These are phyloP conservation scores for Uncinocarpus reesii DNA, from an alignment of 2,329 filamentous ascomycete genomes.

Conservation along the genomic window DNA sequence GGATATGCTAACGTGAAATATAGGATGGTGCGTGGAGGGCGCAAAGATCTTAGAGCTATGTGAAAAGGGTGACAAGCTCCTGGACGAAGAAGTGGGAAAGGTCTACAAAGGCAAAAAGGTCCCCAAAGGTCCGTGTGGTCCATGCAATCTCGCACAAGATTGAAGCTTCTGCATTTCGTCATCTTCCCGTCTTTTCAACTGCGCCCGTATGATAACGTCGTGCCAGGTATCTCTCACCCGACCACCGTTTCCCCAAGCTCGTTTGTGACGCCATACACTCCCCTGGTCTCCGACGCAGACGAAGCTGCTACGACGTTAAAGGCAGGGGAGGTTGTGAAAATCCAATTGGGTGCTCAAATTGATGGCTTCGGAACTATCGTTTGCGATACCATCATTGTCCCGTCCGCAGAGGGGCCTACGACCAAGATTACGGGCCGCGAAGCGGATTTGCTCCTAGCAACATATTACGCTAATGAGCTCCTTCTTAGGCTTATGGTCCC, in stretches of 20 bases:
- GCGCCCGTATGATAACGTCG: conserved; percentile 5
- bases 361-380: conserved; percentile 95
- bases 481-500: conserved; percentile 84
- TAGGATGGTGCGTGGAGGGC: conserved; percentile 64
- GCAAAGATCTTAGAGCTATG: conserved; percentile 91
- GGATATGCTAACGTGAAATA: conserved; percentile 12
- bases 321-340: conserved; percentile 82
- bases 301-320: conserved; percentile 74
- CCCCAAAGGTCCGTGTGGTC: conserved; percentile 59
- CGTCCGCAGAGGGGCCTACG: conserved; percentile 49
- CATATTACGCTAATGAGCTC: conserved; percentile 90
- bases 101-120: conserved; percentile 99
- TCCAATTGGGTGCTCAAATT: conserved; percentile 97
- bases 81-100: conserved; percentile 87
- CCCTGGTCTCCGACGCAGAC: conserved; percentile 71
- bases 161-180: not conserved
- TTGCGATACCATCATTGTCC: conserved; percentile 79
- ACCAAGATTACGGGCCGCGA: conserved; percentile 62
- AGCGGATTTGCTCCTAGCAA: conserved; percentile 82
- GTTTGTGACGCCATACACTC: conserved; percentile 94
- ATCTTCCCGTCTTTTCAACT: not conserved
- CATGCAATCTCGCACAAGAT: not conserved
- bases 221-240: conserved; percentile 73
- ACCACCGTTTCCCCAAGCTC: conserved; percentile 90
- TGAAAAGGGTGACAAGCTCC: conserved; percentile 86